Evolutionary conservation across 495 filamentous ascomycete genomes (phyloP), one percentile per base, ranked within the genome.

Genomic region (Elasticomyces elasticus): DNA sequence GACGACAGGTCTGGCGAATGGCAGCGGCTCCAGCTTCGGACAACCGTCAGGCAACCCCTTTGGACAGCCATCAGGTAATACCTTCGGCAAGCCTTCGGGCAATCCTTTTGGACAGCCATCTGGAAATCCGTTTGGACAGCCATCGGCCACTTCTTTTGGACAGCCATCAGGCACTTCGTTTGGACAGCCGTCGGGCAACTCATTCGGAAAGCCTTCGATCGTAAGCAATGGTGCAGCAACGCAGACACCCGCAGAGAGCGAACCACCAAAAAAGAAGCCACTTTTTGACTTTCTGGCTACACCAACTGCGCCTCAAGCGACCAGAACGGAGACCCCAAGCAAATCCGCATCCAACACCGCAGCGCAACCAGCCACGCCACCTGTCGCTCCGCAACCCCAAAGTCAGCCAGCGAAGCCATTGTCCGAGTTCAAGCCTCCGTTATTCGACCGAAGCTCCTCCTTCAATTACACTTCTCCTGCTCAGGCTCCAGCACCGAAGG

Each of bases 41-140:
- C 12, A 52, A 20, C 50, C 48, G 13, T 50, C 28, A 22, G 6
- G 24, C 17, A 26, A 7, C 7, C 15, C 20, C 11, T 51, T 10
- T 10, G 17, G 24, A 27, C 43, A 43, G n/a, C 37, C 20, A 22
- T 33, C 33, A 24, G 27, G n/a, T n/a, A n/a, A n/a, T n/a, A n/a
- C n/a, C n/a, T n/a, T n/a, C 3, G 15, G 10, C 28, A 17, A 49
- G 33, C 12, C 23, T 9, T 25, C 27, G 5, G 12, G 31, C 13
- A 55, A 35, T 55, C 25, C 22, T 35, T 49, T 37, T 5, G 26
- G 25, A n/a, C 53, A 58, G 26, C 40, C 55, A 30, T 58, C 44
- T 6, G n/a, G 35, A 12, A 15, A 23, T 45, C 6, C 55, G 7
- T 38, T 49, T 26, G 50, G 24, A n/a, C 35, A 22, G n/a, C 19